Evolutionary conservation across 345 rosid genomes (phyloP), one percentile per base, ranked within the genome.

Genomic region (Hypericum androsaemum): DNA sequence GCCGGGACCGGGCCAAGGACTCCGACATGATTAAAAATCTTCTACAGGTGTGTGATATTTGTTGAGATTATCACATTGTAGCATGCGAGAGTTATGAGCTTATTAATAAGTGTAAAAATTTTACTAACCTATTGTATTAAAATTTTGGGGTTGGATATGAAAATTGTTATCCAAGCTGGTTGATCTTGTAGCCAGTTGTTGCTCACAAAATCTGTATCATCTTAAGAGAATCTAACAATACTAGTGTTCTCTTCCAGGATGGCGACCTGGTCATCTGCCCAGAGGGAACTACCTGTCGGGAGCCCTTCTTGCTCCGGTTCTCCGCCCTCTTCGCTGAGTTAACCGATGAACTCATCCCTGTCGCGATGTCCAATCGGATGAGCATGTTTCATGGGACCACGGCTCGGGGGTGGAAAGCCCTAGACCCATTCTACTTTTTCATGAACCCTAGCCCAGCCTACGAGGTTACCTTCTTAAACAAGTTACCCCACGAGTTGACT

Each of bases 381-480:
- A 41, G 44, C 44, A 41, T 41, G 44, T 41, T 41, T 7, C 44
- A 41, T 7, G 44, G 44, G 0, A 41, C 44, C 44, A 41, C 44
- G 6, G 44, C 44, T 41, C 44, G 44, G 12, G 44, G 44, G 8
- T 41, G 44, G 44, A 41, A 41, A 41, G 32, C 32, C 32, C 32
- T 22, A 22, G 32, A 22, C 32, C 32, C 32, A 22, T 22, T 1
- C 32, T 22, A 41, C 44, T 41, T 41, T 7, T 41, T 41, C 44
- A 41, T 41, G 44, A 41, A 41, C 44, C 44, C 44, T 41, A 41
- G 44, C 44, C 44, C 44, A n/a, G 44, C 12, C 11, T 41, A 41
- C 44, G 44, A 41, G 0, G 44, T 41, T 9, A 2, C 11, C 11
- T 41, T 41, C 44, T 7, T 41, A 5, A 41, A 41, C 4, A 41